phyloP scores from a whole-genome alignment of 2,329 filamentous ascomycete genomes.

The Stylonectria norvegica region DNA sequence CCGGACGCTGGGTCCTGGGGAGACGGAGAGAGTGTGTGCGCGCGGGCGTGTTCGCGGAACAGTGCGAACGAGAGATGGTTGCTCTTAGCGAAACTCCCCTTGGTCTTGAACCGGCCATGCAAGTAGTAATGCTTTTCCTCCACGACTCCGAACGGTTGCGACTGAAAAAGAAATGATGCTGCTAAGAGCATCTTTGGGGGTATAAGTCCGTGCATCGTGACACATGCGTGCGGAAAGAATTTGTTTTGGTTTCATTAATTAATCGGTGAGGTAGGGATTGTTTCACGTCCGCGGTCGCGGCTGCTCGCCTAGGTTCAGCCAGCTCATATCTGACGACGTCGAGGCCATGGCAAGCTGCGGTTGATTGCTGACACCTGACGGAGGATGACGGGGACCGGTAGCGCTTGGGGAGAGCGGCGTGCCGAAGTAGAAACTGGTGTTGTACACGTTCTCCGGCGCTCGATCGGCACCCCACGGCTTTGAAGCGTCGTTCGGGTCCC shows the following conservation, averaged over 20 bases:
- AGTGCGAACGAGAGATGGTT: slow-evolving; percentile 13
- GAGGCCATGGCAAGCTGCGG: slow-evolving; percentile 50
- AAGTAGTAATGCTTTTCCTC: slow-evolving; percentile 5
- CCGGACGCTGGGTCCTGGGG: slow-evolving; percentile 15
- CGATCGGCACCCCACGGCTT: slow-evolving; percentile 50
- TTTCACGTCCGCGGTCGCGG: slow-evolving; percentile 27
- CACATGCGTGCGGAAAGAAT: slow-evolving; percentile 5
- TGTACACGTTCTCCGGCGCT: slow-evolving; percentile 52
- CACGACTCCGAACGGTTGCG: slow-evolving; percentile 4
- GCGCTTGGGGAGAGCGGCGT: slow-evolving; percentile 40
- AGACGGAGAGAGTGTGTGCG: slow-evolving; percentile 17
- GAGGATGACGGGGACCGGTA: slow-evolving; percentile 29
- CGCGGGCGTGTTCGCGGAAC: slow-evolving; percentile 9
- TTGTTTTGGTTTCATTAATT: slow-evolving; percentile 15
- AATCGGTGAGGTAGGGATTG: slow-evolving; percentile 15
- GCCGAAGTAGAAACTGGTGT: slow-evolving; percentile 40
- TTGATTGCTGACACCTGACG: slow-evolving; percentile 42
- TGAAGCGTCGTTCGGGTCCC: slow-evolving; percentile 46
- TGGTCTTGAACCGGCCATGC: slow-evolving; percentile 4
- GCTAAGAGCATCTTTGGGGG: slow-evolving; percentile 14
- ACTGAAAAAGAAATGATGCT: slow-evolving; percentile 5
- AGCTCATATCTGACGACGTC: slow-evolving; percentile 68
- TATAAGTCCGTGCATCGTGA: slow-evolving; percentile 18
- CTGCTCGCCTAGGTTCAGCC: slow-evolving; percentile 66
- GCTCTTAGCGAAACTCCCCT: slow-evolving; percentile 9